Evolutionary conservation across 2,329 filamentous ascomycete species (phyloP), one percentile per base, ranked within the genome.

Genomic region (Fusarium floridanum): DNA sequence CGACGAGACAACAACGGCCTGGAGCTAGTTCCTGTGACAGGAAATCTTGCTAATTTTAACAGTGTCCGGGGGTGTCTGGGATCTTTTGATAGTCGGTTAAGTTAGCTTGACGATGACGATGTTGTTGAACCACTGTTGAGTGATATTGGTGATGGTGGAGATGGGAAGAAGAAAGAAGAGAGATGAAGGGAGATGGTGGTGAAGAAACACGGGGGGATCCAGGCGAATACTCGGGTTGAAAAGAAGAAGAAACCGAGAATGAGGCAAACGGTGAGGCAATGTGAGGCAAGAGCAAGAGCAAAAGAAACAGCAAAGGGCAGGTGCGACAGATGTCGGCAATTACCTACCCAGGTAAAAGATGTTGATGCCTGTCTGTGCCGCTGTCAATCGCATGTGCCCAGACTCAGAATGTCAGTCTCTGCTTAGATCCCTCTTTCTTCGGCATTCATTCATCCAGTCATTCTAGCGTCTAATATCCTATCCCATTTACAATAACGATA

Each of bases 41-140:
- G 64, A 67, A 34, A 41, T 45, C 61, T 71, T 77, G 61, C 75
- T 77, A 77, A 77, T 77, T 77, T 77, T 73, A 74, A 76, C 67
- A 45, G 24, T 43, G 39, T 60, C 61, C 37, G 20, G 57, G 67
- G 65, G 65, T 36, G 45, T 55, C 24, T 63, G 59, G 68, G 27
- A 32, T 74, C 24, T 55, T 66, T 70, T 68, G 55, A 61, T 62
- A 68, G 61, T 68, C 34, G 55, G 39, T 68, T 59, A 32, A n/a
- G 27, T 55, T 55, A 55, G 48, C 43, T 41, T 45, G 20, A 64
- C 24, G 32, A 55, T 36, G 60, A 70, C 32, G 48, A 11, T n/a
- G 66, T 67, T 73, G 45, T 29, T 70, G 72, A 75, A 48, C 68
- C 64, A 66, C 61, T 69, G 59, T 72, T 41, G 22, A 39, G 63